These are phyloP conservation scores for Helotiales sp. DNA, from an alignment of 2,329 filamentous ascomycete species.

Conservation along the genomic window DNA sequence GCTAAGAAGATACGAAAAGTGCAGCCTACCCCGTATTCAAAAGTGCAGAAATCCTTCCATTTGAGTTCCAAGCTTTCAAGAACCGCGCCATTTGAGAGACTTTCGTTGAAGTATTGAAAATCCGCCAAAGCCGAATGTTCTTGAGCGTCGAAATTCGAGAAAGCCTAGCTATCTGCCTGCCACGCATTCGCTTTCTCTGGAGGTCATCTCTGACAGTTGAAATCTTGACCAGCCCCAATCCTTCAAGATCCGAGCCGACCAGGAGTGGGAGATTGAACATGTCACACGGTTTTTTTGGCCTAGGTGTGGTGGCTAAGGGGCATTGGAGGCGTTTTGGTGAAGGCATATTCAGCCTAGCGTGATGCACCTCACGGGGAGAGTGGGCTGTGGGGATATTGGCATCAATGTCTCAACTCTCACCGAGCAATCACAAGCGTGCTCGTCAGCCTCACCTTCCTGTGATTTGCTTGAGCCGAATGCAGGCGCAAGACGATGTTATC, in stretches of 20 bases:
- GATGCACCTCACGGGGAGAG: slow-evolving; percentile 1
- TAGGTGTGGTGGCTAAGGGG: slow-evolving; percentile 8
- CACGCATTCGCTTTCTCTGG: not conserved
- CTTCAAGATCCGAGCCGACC: not conserved
- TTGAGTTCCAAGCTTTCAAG: not conserved
- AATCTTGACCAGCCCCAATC: not conserved
- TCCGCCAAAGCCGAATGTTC: not conserved
- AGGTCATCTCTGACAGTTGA: not conserved
- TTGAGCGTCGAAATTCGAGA: not conserved
- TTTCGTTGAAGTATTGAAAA: not conserved
- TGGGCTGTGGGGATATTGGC: slow-evolving; percentile 13
- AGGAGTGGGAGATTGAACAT: not conserved
- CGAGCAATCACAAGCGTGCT: slow-evolving; percentile 9
- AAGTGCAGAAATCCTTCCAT: not conserved
- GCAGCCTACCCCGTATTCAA: not conserved
- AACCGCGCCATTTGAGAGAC: no score
- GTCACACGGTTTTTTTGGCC: not conserved
- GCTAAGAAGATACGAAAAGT: not conserved
- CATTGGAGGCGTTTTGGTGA: not conserved
- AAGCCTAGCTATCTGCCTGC: slow-evolving; percentile 1
- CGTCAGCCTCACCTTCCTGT: slow-evolving; percentile 6
- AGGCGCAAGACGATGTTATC: not conserved
- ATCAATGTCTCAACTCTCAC: slow-evolving; percentile 11
- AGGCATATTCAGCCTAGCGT: not conserved
- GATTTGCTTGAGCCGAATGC: slow-evolving; percentile 10